phyloP scores from a whole-genome alignment of 2,329 filamentous ascomycete species.

The Pseudogymnoascus sp. region DNA sequence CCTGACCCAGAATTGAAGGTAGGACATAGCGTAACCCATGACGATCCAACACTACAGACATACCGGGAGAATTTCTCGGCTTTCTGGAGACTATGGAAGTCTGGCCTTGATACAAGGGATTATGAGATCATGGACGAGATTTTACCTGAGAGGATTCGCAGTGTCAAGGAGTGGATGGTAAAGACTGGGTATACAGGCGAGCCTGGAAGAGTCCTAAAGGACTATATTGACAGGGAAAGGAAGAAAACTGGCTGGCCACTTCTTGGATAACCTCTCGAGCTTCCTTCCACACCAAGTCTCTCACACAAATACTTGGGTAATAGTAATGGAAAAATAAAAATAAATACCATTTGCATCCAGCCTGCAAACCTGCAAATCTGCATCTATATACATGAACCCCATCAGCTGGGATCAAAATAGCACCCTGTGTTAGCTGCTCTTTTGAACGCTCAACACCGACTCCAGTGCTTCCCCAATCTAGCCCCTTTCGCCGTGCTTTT shows the following conservation, averaged over 20 bases:
- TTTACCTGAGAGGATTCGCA: conserved; percentile 16
- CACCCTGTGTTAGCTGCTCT: conserved; percentile 5
- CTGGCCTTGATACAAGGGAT: conserved; percentile 11
- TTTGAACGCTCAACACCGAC: conserved; percentile 1
- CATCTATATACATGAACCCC: conserved; percentile 1
- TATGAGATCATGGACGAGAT: conserved; percentile 20
- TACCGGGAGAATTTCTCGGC: conserved; percentile 14
- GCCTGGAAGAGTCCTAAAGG: conserved; percentile 15
- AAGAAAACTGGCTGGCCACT: not conserved
- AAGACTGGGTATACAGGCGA: conserved; percentile 17
- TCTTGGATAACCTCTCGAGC: not conserved
- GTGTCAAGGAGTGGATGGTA: conserved; percentile 17
- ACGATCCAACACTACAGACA: conserved; percentile 17
- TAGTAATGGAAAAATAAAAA: not conserved
- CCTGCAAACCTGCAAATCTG: not conserved
- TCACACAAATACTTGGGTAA: not conserved
- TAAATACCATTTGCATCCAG: not conserved
- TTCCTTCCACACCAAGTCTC: not conserved
- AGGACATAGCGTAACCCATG: conserved; percentile 14
- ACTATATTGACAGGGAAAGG: conserved; percentile 3
- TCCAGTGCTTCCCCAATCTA: not conserved
- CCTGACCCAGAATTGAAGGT: conserved; percentile 16
- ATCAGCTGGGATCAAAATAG: not conserved
- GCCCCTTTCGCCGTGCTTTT: not conserved
- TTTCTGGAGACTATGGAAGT: conserved; percentile 17